Percentiles rank a stretch among this genome's conserved stretches.
Conservation (phyloP, 257 asterid genomes). For the Scutellaria baicalensis region DNA sequence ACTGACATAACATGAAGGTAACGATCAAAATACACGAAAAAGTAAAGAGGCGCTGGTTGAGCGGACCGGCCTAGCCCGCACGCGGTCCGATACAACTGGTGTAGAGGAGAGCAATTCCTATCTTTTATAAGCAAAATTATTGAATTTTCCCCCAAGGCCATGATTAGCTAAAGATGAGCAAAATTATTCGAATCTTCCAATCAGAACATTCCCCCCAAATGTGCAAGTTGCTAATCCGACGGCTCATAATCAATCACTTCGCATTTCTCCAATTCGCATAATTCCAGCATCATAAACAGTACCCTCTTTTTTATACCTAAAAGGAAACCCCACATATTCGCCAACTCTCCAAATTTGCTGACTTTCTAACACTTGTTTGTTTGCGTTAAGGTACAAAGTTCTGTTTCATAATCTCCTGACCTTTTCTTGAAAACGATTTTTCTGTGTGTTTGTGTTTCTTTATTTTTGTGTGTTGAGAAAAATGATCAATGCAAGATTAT, state of each 20-base stretch:
- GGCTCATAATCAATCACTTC: neutral
- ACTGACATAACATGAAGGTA: too few species aligned
- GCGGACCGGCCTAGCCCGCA: too few species aligned
- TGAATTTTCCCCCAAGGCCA: neutral
- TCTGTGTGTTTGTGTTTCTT: too few species aligned
- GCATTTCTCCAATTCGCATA: conserved; percentile 7
- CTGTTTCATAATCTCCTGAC: neutral
- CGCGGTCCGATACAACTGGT: too few species aligned
- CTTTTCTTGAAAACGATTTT: conserved; percentile 3
- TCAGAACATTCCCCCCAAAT: conserved; percentile 18
- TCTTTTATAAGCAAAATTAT: too few species aligned
- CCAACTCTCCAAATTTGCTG: neutral
- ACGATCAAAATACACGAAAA: too few species aligned
- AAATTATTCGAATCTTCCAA: conserved; percentile 28
- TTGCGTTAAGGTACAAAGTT: conserved; percentile 1
- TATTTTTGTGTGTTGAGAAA: neutral
- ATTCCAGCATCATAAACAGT: conserved; percentile 19
- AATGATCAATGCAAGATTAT: neutral
- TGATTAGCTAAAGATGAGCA: neutral
- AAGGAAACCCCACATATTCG: neutral
- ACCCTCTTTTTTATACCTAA: conserved; percentile 11
- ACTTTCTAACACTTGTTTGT: neutral
- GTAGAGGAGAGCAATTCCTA: too few species aligned
- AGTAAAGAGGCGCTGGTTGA: too few species aligned
- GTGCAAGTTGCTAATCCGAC: conserved; percentile 11